Conservation (phyloP, 495 filamentous ascomycete species). For the Aspergillus egyptiacus region DNA sequence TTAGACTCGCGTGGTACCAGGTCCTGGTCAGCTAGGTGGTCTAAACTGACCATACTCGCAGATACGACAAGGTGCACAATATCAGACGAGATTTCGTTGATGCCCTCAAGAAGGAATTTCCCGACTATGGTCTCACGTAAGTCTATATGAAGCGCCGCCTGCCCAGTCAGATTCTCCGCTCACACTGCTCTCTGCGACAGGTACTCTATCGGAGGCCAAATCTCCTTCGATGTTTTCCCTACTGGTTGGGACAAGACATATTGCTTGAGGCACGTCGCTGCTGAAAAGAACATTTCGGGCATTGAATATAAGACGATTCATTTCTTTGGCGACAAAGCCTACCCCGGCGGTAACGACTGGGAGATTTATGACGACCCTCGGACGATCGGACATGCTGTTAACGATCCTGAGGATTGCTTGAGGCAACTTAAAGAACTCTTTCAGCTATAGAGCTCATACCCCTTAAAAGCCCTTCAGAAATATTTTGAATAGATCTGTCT, state of each 20-base stretch:
- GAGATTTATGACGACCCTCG: conserved; percentile 82
- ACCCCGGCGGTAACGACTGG: conserved; percentile 84
- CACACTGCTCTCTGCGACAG: conserved; percentile 33
- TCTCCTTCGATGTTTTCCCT: conserved; percentile 98
- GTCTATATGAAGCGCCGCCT: conserved; percentile 22
- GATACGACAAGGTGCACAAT: conserved; percentile 68
- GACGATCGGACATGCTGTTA: conserved; percentile 79
- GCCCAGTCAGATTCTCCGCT: neutral
- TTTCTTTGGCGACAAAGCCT: conserved; percentile 97
- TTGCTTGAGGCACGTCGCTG: conserved; percentile 80
- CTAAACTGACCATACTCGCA: conserved; percentile 17
- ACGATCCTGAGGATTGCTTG: conserved; percentile 74
- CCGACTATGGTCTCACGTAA: conserved; percentile 77
- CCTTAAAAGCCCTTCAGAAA: conserved; percentile 13
- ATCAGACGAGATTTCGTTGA: conserved; percentile 67
- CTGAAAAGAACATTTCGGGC: conserved; percentile 69
- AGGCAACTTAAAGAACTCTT: conserved; percentile 73
- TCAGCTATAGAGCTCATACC: conserved; percentile 44
- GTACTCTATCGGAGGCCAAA: conserved; percentile 91
- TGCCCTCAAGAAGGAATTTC: conserved; percentile 71
- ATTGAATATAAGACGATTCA: conserved; percentile 80
- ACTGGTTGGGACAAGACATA: conserved; percentile 99
- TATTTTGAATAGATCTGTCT: conserved; percentile 3
- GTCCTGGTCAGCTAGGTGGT: neutral
- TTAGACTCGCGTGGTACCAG: neutral